Evolutionary conservation across 2,329 filamentous ascomycete genomes (phyloP).

Genomic region (Cryphonectria naterciae): DNA sequence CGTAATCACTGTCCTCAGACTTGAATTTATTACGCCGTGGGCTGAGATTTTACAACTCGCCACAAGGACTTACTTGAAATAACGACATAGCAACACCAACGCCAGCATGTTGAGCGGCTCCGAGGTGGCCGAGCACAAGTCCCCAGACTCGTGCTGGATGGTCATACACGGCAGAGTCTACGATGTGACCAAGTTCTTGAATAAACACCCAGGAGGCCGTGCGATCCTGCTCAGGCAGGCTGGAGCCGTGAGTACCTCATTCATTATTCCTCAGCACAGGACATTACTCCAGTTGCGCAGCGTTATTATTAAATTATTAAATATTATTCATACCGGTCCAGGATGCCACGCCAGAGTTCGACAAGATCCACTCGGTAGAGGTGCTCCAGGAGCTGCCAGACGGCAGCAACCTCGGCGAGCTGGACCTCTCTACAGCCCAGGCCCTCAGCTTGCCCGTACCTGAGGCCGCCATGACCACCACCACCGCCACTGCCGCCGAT

Average conservation of each 20-base stretch:
- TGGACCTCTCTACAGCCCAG: constrained; percentile 34
- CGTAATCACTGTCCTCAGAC: neutral
- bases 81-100: neutral
- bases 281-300: neutral
- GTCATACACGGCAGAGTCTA: constrained; percentile 40
- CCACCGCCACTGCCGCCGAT: constrained; percentile 14
- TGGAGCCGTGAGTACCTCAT: constrained; percentile 35
- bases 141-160: constrained; percentile 43
- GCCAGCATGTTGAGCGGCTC: constrained; percentile 35
- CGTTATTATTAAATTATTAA: neutral
- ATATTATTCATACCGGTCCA: constrained; percentile 20
- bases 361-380: constrained; percentile 37
- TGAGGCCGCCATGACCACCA: neutral
- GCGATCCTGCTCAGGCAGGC: constrained; percentile 37
- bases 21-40: neutral
- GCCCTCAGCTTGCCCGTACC: constrained; percentile 32
- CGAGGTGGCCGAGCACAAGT: constrained; percentile 42
- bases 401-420: constrained; percentile 36
- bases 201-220: constrained; percentile 39
- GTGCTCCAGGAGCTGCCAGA: constrained; percentile 38
- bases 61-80: too few relatives aligned
- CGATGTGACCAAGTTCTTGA: constrained; percentile 44
- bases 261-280: too few relatives aligned
- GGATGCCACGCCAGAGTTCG: constrained; percentile 40
- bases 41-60: neutral